Evolutionary conservation across 2,329 filamentous ascomycete species (phyloP).

Genomic region (Aspergillus novoparasiticus): DNA sequence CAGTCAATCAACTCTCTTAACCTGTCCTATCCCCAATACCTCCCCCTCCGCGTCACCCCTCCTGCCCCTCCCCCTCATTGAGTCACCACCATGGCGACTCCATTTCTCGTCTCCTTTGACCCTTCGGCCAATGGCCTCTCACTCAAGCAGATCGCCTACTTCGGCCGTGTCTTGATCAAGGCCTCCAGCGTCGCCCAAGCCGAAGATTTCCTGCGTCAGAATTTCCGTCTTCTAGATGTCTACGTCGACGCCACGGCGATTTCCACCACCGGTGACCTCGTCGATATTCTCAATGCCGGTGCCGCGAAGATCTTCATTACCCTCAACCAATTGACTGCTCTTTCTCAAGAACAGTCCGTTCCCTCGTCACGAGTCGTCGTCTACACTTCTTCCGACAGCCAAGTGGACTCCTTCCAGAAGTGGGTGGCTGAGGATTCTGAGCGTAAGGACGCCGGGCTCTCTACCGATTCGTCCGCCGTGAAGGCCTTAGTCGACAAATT

Average conservation of each 20-base stretch:
- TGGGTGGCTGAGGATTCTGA: slow-evolving; percentile 43
- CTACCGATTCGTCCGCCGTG: slow-evolving; percentile 38
- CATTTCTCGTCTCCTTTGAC: slow-evolving; percentile 45
- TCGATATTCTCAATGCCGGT: slow-evolving; percentile 81
- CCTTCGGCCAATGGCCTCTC: slow-evolving; percentile 53
- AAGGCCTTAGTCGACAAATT: slow-evolving; percentile 43
- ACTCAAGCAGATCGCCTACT: slow-evolving; percentile 58
- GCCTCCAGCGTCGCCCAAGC: slow-evolving; percentile 45
- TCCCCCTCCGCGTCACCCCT: background rate
- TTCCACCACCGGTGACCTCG: slow-evolving; percentile 69
- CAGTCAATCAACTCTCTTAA: background rate
- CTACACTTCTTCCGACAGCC: slow-evolving; percentile 46
- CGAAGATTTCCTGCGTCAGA: slow-evolving; percentile 58
- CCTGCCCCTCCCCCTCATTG: background rate
- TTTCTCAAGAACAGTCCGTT: slow-evolving; percentile 56
- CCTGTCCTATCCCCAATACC: background rate
- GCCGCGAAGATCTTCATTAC: slow-evolving; percentile 82
- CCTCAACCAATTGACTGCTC: slow-evolving; percentile 64
- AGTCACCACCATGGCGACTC: slow-evolving; percentile 41
- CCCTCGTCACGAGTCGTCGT: slow-evolving; percentile 60
- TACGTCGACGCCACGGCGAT: slow-evolving; percentile 78
- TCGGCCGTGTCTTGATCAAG: slow-evolving; percentile 60
- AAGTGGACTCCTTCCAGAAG: slow-evolving; percentile 41
- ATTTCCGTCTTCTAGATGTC: slow-evolving; percentile 60
- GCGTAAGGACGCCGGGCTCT: slow-evolving; percentile 39